Evolutionary conservation across 2,329 filamentous ascomycete species (phyloP).

Genomic region (Colletotrichum euphorbiae): DNA sequence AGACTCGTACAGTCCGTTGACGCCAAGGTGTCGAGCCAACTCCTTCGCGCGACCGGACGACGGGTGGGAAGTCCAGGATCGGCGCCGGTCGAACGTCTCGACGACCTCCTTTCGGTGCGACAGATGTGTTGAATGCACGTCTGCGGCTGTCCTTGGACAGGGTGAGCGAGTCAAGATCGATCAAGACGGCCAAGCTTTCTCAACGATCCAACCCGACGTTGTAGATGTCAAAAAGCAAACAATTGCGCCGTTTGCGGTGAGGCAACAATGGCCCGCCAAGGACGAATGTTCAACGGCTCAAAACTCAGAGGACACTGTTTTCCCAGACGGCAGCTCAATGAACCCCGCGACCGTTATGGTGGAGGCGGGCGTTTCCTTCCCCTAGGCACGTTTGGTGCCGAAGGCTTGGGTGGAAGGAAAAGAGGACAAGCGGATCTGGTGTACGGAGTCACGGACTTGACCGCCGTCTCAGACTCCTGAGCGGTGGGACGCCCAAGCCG

Average conservation of each 20-base stretch:
- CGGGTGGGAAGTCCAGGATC: not conserved
- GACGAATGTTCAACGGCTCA: constrained; percentile 17
- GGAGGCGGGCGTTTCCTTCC: constrained; percentile 12
- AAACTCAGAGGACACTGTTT: not conserved
- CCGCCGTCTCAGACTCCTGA: constrained; percentile 33
- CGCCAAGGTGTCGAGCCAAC: not conserved
- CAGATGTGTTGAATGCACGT: not conserved
- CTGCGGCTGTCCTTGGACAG: not conserved
- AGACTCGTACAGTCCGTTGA: not conserved
- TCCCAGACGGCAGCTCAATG: too few species aligned
- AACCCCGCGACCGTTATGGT: not conserved
- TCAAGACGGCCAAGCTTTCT: not conserved
- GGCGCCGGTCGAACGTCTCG: not conserved
- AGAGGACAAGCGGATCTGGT: not conserved
- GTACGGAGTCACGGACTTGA: not conserved
- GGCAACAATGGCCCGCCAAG: not conserved
- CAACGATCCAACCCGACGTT: constrained; percentile 7
- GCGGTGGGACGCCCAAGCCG: constrained; percentile 14
- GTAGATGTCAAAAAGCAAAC: not conserved
- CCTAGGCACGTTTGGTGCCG: not conserved
- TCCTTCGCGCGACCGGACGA: not conserved
- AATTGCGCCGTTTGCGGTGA: not conserved
- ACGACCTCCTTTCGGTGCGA: not conserved
- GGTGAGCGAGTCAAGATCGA: not conserved
- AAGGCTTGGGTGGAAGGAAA: not conserved